A percentile compares a stretch with the other conserved stretches of the same genome.
These are phyloP conservation scores for Monosporozyma unispora DNA, from an alignment of 805 yeast species.

Conservation along the genomic window DNA sequence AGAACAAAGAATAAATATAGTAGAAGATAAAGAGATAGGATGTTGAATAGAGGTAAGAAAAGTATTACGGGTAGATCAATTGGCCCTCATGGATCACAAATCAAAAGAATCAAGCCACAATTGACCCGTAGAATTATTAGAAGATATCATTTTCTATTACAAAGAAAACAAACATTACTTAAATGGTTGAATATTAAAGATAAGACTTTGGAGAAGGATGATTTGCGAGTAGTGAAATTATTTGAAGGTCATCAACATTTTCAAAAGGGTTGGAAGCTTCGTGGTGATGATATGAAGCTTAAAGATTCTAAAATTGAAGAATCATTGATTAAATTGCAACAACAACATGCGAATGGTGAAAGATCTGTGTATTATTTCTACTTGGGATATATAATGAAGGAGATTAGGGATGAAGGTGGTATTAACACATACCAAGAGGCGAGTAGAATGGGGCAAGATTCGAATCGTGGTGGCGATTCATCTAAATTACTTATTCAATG, in stretches of 20 bases:
- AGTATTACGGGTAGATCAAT: slow-evolving; percentile 31
- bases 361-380: slow-evolving; percentile 13
- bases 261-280: slow-evolving; percentile 2
- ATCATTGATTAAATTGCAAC: slow-evolving; percentile 6
- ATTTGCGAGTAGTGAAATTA: neutral
- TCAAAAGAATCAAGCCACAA: slow-evolving; percentile 54
- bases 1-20: neutral
- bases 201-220: neutral
- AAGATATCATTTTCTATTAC: slow-evolving; percentile 63
- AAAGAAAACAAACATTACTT: slow-evolving; percentile 40
- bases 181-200: slow-evolving; percentile 19
- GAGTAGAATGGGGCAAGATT: slow-evolving; percentile 73
- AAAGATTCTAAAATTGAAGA: slow-evolving; percentile 8
- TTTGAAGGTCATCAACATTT: neutral
- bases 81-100: slow-evolving; percentile 24
- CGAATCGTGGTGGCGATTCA: slow-evolving; percentile 82
- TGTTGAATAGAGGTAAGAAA: slow-evolving; percentile 23
- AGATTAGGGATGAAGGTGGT: slow-evolving; percentile 63
- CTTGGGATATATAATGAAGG: slow-evolving; percentile 51
- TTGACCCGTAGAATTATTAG: slow-evolving; percentile 70
- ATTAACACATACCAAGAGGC: slow-evolving; percentile 74
- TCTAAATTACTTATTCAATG: slow-evolving; percentile 72
- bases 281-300: slow-evolving; percentile 1
- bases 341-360: slow-evolving; percentile 10
- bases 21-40: neutral